A percentile compares a stretch with the other conserved stretches of the same genome.
Evolutionary conservation across 2,329 filamentous ascomycete species (phyloP).

Genomic region (Pyrenophora tritici-repentis): DNA sequence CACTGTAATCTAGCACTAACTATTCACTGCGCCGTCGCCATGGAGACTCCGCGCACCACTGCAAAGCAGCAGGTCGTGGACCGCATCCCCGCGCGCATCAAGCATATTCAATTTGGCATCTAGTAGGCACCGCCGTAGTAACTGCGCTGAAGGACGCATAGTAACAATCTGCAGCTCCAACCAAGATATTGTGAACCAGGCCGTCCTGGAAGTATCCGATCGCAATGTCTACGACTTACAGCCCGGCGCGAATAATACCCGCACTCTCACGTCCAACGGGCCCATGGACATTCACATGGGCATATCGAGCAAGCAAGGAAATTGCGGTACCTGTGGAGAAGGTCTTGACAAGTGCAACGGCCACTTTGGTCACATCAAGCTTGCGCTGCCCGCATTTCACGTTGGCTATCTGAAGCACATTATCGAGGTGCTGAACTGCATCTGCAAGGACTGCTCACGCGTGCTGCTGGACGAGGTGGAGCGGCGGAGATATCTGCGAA

Average conservation of each 20-base stretch:
- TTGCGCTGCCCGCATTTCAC: constrained; percentile 91
- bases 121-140: constrained; percentile 58
- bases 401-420: constrained; percentile 95
- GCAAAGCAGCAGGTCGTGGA: constrained; percentile 90
- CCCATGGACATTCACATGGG: constrained; percentile 88
- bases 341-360: constrained; percentile 84
- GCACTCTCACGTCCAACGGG: constrained; percentile 77
- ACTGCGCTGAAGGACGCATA: constrained; percentile 1
- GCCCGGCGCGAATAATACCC: constrained; percentile 60
- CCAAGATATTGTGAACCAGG: constrained; percentile 94
- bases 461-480: constrained; percentile 83
- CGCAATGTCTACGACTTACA: constrained; percentile 90
- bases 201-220: constrained; percentile 92
- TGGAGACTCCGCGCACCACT: constrained; percentile 32
- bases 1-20: background rate
- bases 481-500: constrained; percentile 75
- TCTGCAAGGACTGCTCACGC: constrained; percentile 89
- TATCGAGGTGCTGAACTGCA: constrained; percentile 88
- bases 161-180: constrained; percentile 66
- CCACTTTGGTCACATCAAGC: constrained; percentile 91
- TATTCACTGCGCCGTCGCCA: constrained; percentile 13
- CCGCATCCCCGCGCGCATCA: constrained; percentile 87
- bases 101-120: constrained; percentile 91
- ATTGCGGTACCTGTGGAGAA: constrained; percentile 82
- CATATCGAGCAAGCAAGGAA: constrained; percentile 80